Percentiles rank a stretch among this genome's conserved stretches.
These are phyloP conservation scores for Lachnum nothofagi DNA, from an alignment of 2,329 filamentous ascomycete genomes.

Conservation along the genomic window DNA sequence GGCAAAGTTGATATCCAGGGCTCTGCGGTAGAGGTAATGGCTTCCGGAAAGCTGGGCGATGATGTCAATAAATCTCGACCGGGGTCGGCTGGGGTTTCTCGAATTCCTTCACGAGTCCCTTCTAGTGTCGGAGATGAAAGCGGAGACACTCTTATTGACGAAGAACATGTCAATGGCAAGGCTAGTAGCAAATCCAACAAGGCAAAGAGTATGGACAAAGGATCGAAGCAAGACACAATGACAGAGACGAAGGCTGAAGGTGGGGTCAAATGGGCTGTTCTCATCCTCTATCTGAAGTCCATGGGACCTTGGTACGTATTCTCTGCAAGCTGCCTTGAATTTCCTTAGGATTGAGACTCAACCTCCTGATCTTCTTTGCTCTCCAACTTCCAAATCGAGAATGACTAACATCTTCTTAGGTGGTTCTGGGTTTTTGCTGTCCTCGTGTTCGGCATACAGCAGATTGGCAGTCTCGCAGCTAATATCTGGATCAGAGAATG, in stretches of 20 bases:
- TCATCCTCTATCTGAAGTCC: conserved; percentile 75
- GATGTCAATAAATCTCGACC: conserved; percentile 73
- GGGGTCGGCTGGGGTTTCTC: conserved; percentile 64
- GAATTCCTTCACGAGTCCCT: conserved; percentile 69
- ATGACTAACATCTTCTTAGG: conserved; percentile 21
- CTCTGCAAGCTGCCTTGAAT: background rate
- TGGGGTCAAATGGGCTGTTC: conserved; percentile 80
- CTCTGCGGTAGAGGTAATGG: conserved; percentile 70
- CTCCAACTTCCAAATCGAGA: background rate
- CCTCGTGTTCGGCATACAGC: conserved; percentile 72
- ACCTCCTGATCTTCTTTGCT: background rate
- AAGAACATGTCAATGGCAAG: too few species aligned
- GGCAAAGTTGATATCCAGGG: conserved; percentile 75
- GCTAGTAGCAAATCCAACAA: conserved; percentile 37
- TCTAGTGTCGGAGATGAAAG: conserved; percentile 67
- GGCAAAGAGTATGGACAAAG: conserved; percentile 38
- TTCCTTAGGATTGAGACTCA: background rate
- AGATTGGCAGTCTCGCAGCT: conserved; percentile 78
- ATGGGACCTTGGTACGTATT: conserved; percentile 75
- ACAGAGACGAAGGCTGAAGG: conserved; percentile 78
- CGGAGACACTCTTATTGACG: conserved; percentile 46
- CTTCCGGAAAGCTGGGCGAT: conserved; percentile 83
- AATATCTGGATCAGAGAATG: conserved; percentile 94
- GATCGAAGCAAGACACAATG: conserved; percentile 46
- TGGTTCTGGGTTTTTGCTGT: conserved; percentile 84